Evolutionary conservation across 2,329 filamentous ascomycete species (phyloP), one percentile per base, ranked within the genome.

Genomic region (Aspergillus versicolor): DNA sequence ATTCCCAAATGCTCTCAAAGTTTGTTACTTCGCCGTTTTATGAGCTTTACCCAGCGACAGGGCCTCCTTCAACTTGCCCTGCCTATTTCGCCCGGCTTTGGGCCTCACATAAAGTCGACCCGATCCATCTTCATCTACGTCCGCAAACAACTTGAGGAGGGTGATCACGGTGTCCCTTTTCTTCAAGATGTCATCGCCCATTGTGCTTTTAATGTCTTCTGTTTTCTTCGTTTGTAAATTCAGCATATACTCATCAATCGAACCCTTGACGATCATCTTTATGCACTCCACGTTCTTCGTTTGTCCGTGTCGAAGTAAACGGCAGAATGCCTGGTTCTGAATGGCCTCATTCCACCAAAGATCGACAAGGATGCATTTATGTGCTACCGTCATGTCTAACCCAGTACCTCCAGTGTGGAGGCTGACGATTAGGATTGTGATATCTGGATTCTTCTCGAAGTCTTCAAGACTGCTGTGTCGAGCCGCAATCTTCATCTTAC

Each of bases 271-370:
- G 1, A 85, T 71, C 34, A 91, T 77, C 0, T 85, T 79, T 0
- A 83, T 79, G 56, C 89, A 80, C 11, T 83, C 75, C 0, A 87
- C 86, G 34, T 83, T 74, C 42, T 86, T 82, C 0, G 66, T 60
- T 61, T 93, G 89, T 0, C 88, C 88, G 2, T 87, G 84, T 5
- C 89, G 80, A 63, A 82, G 83, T 0, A 90, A 82, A 0, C 89
- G 82, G 1, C 79, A 82, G 65, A 84, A 84, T 1, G 79, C 79
- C 68, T 70, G 88, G n/a, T 84, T 74, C 62, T 91, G 86, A 0
- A 78, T 70, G 0, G 80, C 76, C 1, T 71, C 70, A 56, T 90
- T 90, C 84, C 84, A 91, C 82, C 83, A 86, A 0, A 77, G 71
- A 32, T 87, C 83, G 0, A 83, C 51, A 0, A 82, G 71, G 19